phyloP scores from a whole-genome alignment of 257 asterid species.

The Gentiana macrophylla region DNA sequence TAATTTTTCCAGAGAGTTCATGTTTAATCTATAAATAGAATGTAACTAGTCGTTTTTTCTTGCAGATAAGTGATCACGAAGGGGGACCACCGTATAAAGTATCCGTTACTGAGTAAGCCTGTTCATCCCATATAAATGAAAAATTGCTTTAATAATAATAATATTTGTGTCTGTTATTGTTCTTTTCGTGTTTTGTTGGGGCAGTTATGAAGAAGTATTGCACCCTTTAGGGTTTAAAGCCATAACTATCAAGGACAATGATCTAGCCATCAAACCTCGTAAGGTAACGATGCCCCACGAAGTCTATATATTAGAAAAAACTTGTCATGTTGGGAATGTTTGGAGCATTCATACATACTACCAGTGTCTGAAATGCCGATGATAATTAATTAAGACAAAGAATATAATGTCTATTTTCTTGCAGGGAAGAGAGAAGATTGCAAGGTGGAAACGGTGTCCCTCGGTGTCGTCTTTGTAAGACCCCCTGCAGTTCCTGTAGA shows the following conservation, averaged over 20 bases:
- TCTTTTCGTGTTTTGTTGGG: conserved; percentile 1
- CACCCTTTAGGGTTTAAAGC: conserved; percentile 64
- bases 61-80: conserved; percentile 58
- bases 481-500: too few species aligned
- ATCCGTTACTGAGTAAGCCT: conserved; percentile 53
- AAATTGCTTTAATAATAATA: neutral
- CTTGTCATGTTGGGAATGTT: too few species aligned
- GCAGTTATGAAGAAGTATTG: conserved; percentile 69
- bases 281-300: conserved; percentile 23
- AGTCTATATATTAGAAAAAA: neutral
- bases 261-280: conserved; percentile 57
- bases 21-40: too few species aligned
- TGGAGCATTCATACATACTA: neutral
- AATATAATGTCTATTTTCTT: neutral
- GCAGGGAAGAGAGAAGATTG: conserved; percentile 72
- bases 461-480: conserved; percentile 29
- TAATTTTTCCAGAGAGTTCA: too few species aligned
- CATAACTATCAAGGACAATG: conserved; percentile 47
- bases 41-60: conserved; percentile 6
- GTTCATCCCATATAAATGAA: conserved; percentile 3
- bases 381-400: neutral
- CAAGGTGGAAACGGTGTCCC: conserved; percentile 48
- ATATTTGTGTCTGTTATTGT: neutral
- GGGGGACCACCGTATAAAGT: conserved; percentile 91
- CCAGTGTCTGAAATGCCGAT: neutral